Evolutionary conservation across 352 stramenopile species (phyloP).

Genomic region (Thraustotheca clavata): DNA sequence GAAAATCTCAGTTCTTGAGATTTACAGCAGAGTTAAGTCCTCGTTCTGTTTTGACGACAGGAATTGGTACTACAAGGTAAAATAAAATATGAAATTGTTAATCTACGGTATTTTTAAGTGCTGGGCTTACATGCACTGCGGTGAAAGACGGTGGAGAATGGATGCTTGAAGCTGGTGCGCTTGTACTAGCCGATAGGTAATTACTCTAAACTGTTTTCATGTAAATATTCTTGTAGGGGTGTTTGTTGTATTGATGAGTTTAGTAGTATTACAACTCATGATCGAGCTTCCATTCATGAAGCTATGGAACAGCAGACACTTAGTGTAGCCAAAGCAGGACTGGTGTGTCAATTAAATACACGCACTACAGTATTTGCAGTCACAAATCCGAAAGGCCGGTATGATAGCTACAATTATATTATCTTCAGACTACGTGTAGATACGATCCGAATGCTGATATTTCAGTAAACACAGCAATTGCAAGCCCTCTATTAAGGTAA

Average conservation of each 20-base stretch:
- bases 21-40: constrained; percentile 93
- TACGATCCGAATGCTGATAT: constrained; percentile 86
- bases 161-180: constrained; percentile 92
- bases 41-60: constrained; percentile 93
- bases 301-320: constrained; percentile 98
- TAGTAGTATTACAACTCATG: constrained; percentile 90
- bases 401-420: constrained; percentile 25
- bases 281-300: constrained; percentile 92
- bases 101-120: constrained; percentile 23
- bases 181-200: constrained; percentile 82
- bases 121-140: constrained; percentile 94
- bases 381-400: constrained; percentile 89
- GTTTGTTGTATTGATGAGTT: constrained; percentile 99
- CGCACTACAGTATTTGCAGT: constrained; percentile 93
- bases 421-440: constrained; percentile 26
- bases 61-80: constrained; percentile 89
- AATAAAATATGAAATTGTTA: neutral
- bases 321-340: constrained; percentile 93
- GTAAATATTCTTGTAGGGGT: constrained; percentile 33
- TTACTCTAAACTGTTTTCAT: no score
- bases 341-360: constrained; percentile 96
- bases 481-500: constrained; percentile 87
- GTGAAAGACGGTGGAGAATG: constrained; percentile 94
- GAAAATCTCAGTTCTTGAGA: constrained; percentile 94
- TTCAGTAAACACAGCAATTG: constrained; percentile 93